Evolutionary conservation across 441 rosid genomes (phyloP).

Genomic region (Euphorbia celastroides): DNA sequence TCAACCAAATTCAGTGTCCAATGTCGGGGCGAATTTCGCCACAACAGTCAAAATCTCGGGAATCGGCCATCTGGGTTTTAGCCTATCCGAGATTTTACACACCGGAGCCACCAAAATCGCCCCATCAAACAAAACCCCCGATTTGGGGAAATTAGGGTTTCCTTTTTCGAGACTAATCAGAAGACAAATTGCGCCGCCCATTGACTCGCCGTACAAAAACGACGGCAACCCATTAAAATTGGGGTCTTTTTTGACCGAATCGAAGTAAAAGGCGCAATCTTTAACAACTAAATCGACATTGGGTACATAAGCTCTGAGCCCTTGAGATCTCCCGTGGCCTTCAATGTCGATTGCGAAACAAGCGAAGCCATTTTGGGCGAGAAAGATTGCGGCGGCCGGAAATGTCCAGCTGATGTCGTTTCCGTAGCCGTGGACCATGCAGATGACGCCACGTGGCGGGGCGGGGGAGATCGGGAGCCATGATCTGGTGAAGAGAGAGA

Average conservation of each 20-base stretch:
- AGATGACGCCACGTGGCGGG: constrained; percentile 58
- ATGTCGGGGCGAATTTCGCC: constrained; percentile 64
- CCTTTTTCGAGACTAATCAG: constrained; percentile 50
- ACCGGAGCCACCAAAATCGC: constrained; percentile 77
- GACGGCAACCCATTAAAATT: constrained; percentile 35
- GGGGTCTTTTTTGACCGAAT: constrained; percentile 37
- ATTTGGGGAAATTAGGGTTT: neutral
- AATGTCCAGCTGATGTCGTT: constrained; percentile 85
- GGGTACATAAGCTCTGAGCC: constrained; percentile 62
- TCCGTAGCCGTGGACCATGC: constrained; percentile 85
- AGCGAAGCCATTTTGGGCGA: constrained; percentile 70
- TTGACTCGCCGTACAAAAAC: constrained; percentile 74
- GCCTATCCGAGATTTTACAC: constrained; percentile 73
- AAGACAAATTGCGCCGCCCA: constrained; percentile 83
- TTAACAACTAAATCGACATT: constrained; percentile 63
- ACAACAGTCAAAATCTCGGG: constrained; percentile 42
- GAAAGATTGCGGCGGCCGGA: constrained; percentile 66
- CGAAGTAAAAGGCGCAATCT: constrained; percentile 52
- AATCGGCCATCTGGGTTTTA: constrained; percentile 78
- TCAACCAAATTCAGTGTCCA: constrained; percentile 63
- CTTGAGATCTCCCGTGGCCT: constrained; percentile 81
- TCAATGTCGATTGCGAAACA: constrained; percentile 74
- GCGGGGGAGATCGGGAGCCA: constrained; percentile 23
- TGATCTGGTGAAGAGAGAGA: constrained; percentile 66
- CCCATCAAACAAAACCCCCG: constrained; percentile 41